Conservation (phyloP, 441 rosid species). For the Corymbia calophylla region DNA sequence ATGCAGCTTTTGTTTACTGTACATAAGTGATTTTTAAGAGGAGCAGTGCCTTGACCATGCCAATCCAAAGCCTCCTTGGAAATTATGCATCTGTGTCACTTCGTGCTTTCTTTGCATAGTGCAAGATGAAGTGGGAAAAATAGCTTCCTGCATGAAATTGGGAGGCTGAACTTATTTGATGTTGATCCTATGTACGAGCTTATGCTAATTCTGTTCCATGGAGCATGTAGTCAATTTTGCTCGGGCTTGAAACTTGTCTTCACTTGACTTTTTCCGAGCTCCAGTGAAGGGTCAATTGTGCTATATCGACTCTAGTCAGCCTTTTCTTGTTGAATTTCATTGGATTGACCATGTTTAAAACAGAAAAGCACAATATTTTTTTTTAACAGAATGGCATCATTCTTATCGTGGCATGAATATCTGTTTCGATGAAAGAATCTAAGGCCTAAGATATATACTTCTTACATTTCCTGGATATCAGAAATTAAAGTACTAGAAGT, state of each 20-base stretch:
- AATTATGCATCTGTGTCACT: background rate
- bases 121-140: background rate
- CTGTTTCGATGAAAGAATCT: too few relatives aligned
- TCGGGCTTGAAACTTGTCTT: background rate
- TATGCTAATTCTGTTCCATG: background rate
- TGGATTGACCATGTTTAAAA: too few relatives aligned
- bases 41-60: constrained; percentile 14
- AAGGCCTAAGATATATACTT: too few relatives aligned
- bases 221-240: background rate
- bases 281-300: background rate
- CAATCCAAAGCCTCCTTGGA: background rate
- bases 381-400: too few relatives aligned
- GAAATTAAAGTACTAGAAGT: too few relatives aligned
- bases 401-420: too few relatives aligned
- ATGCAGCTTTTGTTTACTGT: too few relatives aligned
- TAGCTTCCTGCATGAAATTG: background rate
- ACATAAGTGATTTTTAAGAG: too few relatives aligned
- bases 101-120: background rate
- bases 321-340: background rate
- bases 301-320: background rate
- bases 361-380: too few relatives aligned
- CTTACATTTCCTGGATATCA: too few relatives aligned
- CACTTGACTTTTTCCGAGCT: background rate
- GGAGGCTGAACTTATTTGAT: background rate
- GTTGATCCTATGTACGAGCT: background rate